A percentile compares a stretch with the other conserved stretches of the same genome.
Conservation (phyloP, 1,139 yeast genomes). For the Saccharomycopsis crataegensis region DNA sequence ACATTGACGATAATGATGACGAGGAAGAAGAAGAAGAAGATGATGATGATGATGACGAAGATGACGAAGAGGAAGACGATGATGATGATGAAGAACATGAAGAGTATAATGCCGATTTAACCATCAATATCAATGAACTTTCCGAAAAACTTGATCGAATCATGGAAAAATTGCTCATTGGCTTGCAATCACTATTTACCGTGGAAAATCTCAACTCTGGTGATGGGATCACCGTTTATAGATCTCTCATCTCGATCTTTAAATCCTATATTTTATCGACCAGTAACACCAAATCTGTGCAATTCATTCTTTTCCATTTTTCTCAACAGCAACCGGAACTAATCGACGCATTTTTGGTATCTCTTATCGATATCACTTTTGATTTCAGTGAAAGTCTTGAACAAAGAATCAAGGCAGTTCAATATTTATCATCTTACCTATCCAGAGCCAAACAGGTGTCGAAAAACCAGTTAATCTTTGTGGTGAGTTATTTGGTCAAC, state of each 20-base stretch:
- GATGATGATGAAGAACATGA: conserved; percentile 5
- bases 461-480: conserved; percentile 12
- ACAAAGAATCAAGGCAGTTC: conserved; percentile 80
- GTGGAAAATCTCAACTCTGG: conserved; percentile 47
- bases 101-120: conserved; percentile 4
- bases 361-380: conserved; percentile 78
- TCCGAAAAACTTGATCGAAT: conserved; percentile 13
- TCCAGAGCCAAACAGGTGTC: conserved; percentile 69
- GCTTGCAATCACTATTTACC: conserved; percentile 11
- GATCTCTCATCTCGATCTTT: conserved; percentile 69
- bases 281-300: conserved; percentile 85
- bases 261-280: conserved; percentile 83
- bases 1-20: conserved; percentile 25
- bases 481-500: conserved; percentile 7
- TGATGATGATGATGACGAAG: conserved; percentile 5
- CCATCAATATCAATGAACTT: conserved; percentile 8
- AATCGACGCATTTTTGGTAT: conserved; percentile 77
- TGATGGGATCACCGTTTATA: conserved; percentile 66
- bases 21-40: conserved; percentile 9
- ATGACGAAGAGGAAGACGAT: conserved; percentile 23
- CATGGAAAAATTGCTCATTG: conserved; percentile 11
- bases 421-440: conserved; percentile 82
- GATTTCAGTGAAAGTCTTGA: conserved; percentile 59
- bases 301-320: conserved; percentile 72
- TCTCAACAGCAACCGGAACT: conserved; percentile 79